phyloP scores from a whole-genome alignment of 805 yeast species.

The Isabelozyma gotoi region DNA sequence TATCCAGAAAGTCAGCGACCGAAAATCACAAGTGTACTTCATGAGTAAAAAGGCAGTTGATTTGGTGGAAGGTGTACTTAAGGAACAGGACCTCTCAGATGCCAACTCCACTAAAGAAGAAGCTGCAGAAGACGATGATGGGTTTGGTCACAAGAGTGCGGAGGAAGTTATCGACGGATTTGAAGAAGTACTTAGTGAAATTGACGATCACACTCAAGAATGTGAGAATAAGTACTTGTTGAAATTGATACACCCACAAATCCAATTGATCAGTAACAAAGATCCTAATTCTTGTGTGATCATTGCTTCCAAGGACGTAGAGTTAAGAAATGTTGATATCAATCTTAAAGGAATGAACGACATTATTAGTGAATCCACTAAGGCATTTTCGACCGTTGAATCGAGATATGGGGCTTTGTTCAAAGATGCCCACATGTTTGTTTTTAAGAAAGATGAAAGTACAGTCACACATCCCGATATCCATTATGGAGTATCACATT shows the following conservation, averaged over 20 bases:
- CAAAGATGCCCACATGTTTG: slow-evolving; percentile 56
- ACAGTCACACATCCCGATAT: slow-evolving; percentile 33
- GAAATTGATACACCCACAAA: slow-evolving; percentile 76
- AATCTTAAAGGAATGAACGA: slow-evolving; percentile 42
- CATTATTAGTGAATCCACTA: slow-evolving; percentile 30
- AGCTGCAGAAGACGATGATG: slow-evolving; percentile 10
- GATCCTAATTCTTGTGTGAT: slow-evolving; percentile 50
- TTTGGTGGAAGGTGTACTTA: slow-evolving; percentile 43
- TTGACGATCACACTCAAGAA: slow-evolving; percentile 40
- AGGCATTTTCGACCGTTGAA: slow-evolving; percentile 46
- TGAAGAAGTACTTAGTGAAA: slow-evolving; percentile 49
- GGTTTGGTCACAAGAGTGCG: slow-evolving; percentile 13
- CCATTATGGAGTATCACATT: slow-evolving; percentile 46
- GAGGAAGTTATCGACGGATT: slow-evolving; percentile 46
- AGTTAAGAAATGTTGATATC: slow-evolving; percentile 48
- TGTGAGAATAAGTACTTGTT: slow-evolving; percentile 59
- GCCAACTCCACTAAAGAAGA: slow-evolving; percentile 4
- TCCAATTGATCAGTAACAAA: slow-evolving; percentile 57
- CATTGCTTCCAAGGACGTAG: slow-evolving; percentile 58
- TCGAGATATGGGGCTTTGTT: slow-evolving; percentile 55
- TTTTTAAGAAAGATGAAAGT: slow-evolving; percentile 38
- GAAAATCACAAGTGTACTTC: slow-evolving; percentile 42
- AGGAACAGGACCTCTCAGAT: slow-evolving; percentile 5
- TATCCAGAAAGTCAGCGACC: slow-evolving; percentile 42
- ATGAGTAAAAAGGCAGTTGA: slow-evolving; percentile 51